Percentiles rank a stretch among this genome's conserved stretches.
Evolutionary conservation across 768 basidiomycete species (phyloP).

Genomic region (Kondoa subrosea): DNA sequence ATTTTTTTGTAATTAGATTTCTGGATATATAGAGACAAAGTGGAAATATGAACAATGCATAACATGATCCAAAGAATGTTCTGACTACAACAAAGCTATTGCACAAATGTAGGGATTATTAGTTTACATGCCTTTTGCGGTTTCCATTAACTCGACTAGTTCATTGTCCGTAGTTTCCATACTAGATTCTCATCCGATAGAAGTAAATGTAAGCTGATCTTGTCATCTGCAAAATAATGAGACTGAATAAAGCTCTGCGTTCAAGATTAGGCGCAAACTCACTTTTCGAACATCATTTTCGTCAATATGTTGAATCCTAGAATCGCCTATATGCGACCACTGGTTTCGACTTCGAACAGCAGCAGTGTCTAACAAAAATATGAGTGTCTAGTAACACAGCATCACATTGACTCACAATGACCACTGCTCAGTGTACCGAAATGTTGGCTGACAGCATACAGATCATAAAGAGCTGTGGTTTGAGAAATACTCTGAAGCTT

Average conservation of each 20-base stretch:
- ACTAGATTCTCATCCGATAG: not conserved
- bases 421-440: conserved; percentile 85
- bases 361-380: conserved; percentile 56
- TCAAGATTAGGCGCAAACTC: not conserved
- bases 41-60: too few relatives aligned
- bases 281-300: conserved; percentile 1
- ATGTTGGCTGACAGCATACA: conserved; percentile 93
- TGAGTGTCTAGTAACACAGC: not conserved
- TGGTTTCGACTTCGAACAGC: conserved; percentile 69
- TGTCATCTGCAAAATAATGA: not conserved
- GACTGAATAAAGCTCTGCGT: not conserved
- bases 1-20: too few relatives aligned
- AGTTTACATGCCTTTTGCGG: too few relatives aligned
- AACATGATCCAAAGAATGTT: too few relatives aligned
- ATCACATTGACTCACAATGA: conserved; percentile 48
- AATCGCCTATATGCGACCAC: conserved; percentile 91
- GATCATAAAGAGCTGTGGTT: conserved; percentile 80
- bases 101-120: too few relatives aligned
- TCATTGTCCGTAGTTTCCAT: too few relatives aligned
- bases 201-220: not conserved
- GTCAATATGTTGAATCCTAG: conserved; percentile 41
- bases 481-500: conserved; percentile 45
- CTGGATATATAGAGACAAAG: too few relatives aligned
- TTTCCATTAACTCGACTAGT: too few relatives aligned
- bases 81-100: too few relatives aligned